phyloP scores from a whole-genome alignment of 176 grass and related monocot species.

The Aegilops umbellulata region DNA sequence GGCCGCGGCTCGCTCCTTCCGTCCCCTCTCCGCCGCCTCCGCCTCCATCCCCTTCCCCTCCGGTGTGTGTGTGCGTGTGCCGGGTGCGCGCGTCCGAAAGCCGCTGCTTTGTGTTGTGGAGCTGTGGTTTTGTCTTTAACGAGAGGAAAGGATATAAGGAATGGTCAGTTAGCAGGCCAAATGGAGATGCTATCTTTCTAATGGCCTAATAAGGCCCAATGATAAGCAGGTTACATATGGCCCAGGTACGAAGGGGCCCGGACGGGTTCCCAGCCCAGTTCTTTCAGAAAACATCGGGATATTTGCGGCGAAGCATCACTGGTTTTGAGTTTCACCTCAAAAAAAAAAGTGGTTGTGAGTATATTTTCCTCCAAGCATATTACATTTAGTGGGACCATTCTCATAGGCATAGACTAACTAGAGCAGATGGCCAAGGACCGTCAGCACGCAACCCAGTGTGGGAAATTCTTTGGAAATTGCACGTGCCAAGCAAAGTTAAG shows the following conservation, averaged over 20 bases:
- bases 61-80: not conserved
- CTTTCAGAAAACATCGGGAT: too few species aligned
- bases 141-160: not conserved
- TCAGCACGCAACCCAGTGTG: too few species aligned
- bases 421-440: too few species aligned
- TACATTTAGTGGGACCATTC: too few species aligned
- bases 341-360: too few species aligned
- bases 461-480: too few species aligned
- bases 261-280: too few species aligned
- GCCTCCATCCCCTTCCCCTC: conserved; percentile 17
- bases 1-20: conserved; percentile 5
- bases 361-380: too few species aligned
- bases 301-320: too few species aligned
- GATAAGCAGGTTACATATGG: not conserved
- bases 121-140: not conserved
- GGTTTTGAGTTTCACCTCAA: too few species aligned
- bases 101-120: not conserved
- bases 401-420: too few species aligned
- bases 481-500: too few species aligned
- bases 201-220: not conserved
- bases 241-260: not conserved
- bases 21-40: not conserved
- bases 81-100: conserved; percentile 28
- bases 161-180: not conserved
- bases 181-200: not conserved